A percentile compares a stretch with the other conserved stretches of the same genome.
These are phyloP conservation scores for Pseudocercospora crystallina DNA, from an alignment of 2,329 filamentous ascomycete species.

Conservation along the genomic window DNA sequence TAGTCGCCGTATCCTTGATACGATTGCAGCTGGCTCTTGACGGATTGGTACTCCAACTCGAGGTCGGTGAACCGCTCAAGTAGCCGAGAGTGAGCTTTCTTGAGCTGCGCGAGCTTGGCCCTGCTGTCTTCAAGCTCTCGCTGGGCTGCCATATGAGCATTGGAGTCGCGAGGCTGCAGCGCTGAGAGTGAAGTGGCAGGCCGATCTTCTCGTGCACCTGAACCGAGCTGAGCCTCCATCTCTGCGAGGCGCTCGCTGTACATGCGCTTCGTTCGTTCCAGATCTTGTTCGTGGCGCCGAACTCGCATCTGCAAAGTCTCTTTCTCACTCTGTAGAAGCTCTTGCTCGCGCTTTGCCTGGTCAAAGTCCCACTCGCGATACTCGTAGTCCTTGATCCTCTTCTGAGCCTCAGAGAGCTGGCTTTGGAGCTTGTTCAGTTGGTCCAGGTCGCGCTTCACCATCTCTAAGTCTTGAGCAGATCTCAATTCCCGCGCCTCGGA, in stretches of 20 bases:
- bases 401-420: slow-evolving; percentile 61
- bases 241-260: slow-evolving; percentile 52
- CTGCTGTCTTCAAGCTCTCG: slow-evolving; percentile 47
- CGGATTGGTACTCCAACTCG: slow-evolving; percentile 34
- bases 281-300: slow-evolving; percentile 51
- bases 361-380: slow-evolving; percentile 63
- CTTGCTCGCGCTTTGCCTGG: slow-evolving; percentile 57
- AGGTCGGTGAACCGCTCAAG: slow-evolving; percentile 53
- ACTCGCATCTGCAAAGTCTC: slow-evolving; percentile 62
- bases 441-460: slow-evolving; percentile 60
- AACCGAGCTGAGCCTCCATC: slow-evolving; percentile 39
- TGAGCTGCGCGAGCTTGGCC: slow-evolving; percentile 49
- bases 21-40: slow-evolving; percentile 28
- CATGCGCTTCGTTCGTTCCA: slow-evolving; percentile 46
- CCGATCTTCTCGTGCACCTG: slow-evolving; percentile 12
- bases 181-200: slow-evolving; percentile 4
- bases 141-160: slow-evolving; percentile 7
- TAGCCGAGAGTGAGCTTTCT: slow-evolving; percentile 54
- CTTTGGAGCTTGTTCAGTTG: slow-evolving; percentile 61
- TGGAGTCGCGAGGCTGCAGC: neutral
- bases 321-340: slow-evolving; percentile 59
- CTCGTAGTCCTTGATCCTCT: slow-evolving; percentile 62
- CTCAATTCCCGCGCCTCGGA: slow-evolving; percentile 68
- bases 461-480: slow-evolving; percentile 63
- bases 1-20: slow-evolving; percentile 19